Percentiles rank a stretch among this genome's conserved stretches.
phyloP scores from a whole-genome alignment of 164 flowering plant genomes.

The Liquidambar formosana region DNA sequence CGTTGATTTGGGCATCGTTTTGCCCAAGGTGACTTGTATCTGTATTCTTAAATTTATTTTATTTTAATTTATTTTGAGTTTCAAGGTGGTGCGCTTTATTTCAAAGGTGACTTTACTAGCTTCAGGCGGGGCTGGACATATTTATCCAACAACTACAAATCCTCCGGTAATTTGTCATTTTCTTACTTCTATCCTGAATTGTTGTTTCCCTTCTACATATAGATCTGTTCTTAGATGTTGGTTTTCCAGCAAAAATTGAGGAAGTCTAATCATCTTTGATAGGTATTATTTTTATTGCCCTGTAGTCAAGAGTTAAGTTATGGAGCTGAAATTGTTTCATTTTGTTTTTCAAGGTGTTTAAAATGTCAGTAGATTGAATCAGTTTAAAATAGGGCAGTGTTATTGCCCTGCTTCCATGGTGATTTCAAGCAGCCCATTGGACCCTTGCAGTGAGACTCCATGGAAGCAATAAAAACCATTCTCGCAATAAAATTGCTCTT shows the following conservation, averaged over 20 bases:
- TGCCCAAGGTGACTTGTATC: background rate
- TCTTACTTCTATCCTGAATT: background rate
- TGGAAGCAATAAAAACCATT: too few relatives aligned
- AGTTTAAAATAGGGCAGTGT: too few relatives aligned
- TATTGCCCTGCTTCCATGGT: too few relatives aligned
- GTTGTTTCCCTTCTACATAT: background rate
- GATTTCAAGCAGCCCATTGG: too few relatives aligned
- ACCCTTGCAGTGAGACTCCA: too few relatives aligned
- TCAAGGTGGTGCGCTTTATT: slow-evolving; percentile 79
- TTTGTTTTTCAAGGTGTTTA: too few relatives aligned
- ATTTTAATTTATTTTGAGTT: background rate
- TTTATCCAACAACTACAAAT: slow-evolving; percentile 94
- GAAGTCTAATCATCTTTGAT: background rate
- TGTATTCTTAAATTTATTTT: background rate
- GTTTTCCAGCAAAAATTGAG: background rate
- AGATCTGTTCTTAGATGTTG: background rate
- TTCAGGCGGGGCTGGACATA: slow-evolving; percentile 98
- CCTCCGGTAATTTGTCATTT: slow-evolving; percentile 58
- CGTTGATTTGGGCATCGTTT: background rate
- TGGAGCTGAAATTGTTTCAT: background rate
- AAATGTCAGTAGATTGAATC: too few relatives aligned
- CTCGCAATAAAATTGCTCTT: too few relatives aligned
- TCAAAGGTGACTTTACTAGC: slow-evolving; percentile 93
- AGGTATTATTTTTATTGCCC: background rate
- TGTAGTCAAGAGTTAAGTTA: background rate